Evolutionary conservation across 2,329 filamentous ascomycete genomes (phyloP), one percentile per base, ranked within the genome.

Genomic region (Fonsecaea pugnacius): DNA sequence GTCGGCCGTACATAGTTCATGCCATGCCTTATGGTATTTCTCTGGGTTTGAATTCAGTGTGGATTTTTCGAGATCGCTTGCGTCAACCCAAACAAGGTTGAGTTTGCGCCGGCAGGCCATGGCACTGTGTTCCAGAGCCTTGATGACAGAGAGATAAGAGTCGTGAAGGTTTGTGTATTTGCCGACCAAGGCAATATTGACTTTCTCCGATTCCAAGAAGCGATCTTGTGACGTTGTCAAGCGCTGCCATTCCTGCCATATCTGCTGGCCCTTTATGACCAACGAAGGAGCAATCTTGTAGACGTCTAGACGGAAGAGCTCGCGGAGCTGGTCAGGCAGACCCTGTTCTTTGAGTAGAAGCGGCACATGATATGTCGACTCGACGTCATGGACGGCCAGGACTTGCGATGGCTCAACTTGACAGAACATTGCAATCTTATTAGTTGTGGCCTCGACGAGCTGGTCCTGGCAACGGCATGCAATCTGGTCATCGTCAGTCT

Each of bases 291-390:
- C 72, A 56, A 87, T 82, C 10, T 75, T 71, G 53, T 89, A 73
- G 18, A 79, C 75, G 66, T 90, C 84, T 10, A 96, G 84, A 38
- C 84, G 82, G 35, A 97, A 82, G 18, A 87, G 83, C 18, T 84
- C 79, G 40, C 83, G 83, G 60, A 98, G 81, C n/a, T 87, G 84
- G 12, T 82, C 77, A 8, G 94, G 80, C 1, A 98, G 82, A 27
- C 88, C 86, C 78, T 98, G 91, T 70, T 92, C 84, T 71, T 94
- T 86, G 14, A 98, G 88, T 27, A 98, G 89, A n/a, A 97, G 83
- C 0, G 95, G 95, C 2, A 98, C 94, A 70, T 96, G 93, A 78
- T 99, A 99, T 58, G 91, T 96, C 12, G 92, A 92, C 21, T 89
- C 83, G 78, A 98, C 91, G 76, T 98, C 90, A 71, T 90, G 89